phyloP scores from a whole-genome alignment of 305 asterid genomes.

The Fraxinus paxiana region DNA sequence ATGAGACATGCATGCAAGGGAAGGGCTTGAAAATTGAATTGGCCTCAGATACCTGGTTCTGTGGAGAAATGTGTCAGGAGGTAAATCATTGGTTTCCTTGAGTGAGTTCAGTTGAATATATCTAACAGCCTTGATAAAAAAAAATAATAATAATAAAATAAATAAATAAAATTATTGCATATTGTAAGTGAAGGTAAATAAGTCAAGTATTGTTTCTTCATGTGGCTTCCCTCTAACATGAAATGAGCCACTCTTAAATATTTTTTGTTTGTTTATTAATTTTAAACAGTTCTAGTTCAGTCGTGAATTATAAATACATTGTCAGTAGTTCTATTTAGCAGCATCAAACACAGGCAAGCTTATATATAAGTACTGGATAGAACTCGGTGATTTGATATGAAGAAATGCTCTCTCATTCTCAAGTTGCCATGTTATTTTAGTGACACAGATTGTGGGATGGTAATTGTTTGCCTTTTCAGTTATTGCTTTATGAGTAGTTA shows the following conservation, averaged over 20 bases:
- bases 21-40: slow-evolving; percentile 37
- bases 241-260: not conserved
- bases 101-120: not conserved
- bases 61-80: slow-evolving; percentile 75
- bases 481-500: not conserved
- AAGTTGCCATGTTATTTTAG: not conserved
- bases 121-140: not conserved
- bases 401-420: not conserved
- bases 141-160: not conserved
- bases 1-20: slow-evolving; percentile 56
- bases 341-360: not conserved
- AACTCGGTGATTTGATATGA: not conserved
- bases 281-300: not conserved
- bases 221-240: not conserved
- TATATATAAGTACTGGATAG: not conserved
- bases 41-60: slow-evolving; percentile 69
- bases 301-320: not conserved
- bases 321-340: not conserved
- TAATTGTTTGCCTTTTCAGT: not conserved
- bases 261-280: not conserved
- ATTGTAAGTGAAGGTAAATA: not conserved
- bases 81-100: slow-evolving; percentile 36
- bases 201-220: slow-evolving; percentile 5
- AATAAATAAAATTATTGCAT: not conserved
- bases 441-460: not conserved